Conservation (phyloP, 441 rosid genomes). For the Brassica hybrid region DNA sequence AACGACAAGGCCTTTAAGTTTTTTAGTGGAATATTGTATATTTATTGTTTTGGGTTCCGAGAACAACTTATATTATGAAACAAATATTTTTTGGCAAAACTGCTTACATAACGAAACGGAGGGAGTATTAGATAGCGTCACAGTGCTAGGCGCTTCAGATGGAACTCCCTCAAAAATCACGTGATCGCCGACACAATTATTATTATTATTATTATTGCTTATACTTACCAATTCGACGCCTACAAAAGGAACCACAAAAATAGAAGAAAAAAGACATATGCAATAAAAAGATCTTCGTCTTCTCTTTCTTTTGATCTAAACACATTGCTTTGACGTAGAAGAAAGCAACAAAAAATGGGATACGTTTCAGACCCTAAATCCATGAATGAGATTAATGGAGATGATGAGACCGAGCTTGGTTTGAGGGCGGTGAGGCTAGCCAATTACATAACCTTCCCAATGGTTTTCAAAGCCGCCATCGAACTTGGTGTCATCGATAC, state of each 20-base stretch:
- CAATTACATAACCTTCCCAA: slow-evolving; percentile 22
- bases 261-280: not conserved
- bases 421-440: too few relatives aligned
- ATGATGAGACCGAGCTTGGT: slow-evolving; percentile 12
- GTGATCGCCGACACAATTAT: too few relatives aligned
- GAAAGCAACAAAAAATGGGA: slow-evolving; percentile 10
- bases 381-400: not conserved
- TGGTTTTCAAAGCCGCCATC: slow-evolving; percentile 37
- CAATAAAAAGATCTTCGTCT: not conserved
- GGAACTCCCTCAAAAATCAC: not conserved
- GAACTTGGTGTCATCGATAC: slow-evolving; percentile 36
- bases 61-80: too few relatives aligned
- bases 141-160: too few relatives aligned
- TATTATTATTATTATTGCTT: too few relatives aligned
- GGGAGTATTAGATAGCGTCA: too few relatives aligned
- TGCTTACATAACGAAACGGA: too few relatives aligned
- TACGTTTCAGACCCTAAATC: slow-evolving; percentile 1
- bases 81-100: too few relatives aligned
- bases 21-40: too few relatives aligned
- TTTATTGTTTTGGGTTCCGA: too few relatives aligned
- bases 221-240: not conserved
- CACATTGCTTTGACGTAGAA: not conserved
- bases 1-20: too few relatives aligned
- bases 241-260: not conserved
- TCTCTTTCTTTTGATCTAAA: not conserved